Base-by-base conservation (phyloP, 305 asterid species). In the Petunia hybrid region DNA sequence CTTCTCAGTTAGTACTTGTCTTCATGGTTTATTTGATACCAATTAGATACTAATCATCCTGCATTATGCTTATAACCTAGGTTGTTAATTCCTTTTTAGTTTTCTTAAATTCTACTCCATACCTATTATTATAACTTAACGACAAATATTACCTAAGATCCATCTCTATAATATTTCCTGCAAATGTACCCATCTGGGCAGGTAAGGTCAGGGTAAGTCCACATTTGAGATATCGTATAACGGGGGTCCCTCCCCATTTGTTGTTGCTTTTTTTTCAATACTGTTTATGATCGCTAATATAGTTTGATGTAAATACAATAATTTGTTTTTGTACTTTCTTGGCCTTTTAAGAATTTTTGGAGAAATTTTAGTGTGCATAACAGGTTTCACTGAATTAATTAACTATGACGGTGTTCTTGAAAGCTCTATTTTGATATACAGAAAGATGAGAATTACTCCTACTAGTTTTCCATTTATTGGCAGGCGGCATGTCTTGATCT, bases 1-100 rank as follows among this genome's bases (percentile, higher is more conserved):
- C 77, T 69, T 65, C 78, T 39, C 69, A 40, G 55, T 66, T 77
- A 36, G 51, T 16, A 71, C 45, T 38, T 74, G 48, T 74, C 79
- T 53, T 36, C 36, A 14, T 51, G 79, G 64, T 74, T 22, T 22
- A 22, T 22, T 22, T 22, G 31, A 22, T 22, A 22, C 82, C 74
- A 64, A 63, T 64, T 79, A 79, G 9, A 39, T 43, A 42, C n/a
- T 42, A 78, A 22, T 43, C 38, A 53, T 53, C 53, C 57, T 53
- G 8, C 8, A 38, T 53, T 74, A 74, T 74, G 22, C n/a, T 36
- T 53, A 35, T 4, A 51, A 10, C 13, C 14, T 74, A 74, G 63
- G 48, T 31, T 74, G 64, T 36, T 74, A 53, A 74, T 74, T 38
- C 48, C 31, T 36, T 74, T 74, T 53, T 53, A 36, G 7, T 35